phyloP scores from a whole-genome alignment of 768 basidiomycete genomes.

The Lentinula sp. region DNA sequence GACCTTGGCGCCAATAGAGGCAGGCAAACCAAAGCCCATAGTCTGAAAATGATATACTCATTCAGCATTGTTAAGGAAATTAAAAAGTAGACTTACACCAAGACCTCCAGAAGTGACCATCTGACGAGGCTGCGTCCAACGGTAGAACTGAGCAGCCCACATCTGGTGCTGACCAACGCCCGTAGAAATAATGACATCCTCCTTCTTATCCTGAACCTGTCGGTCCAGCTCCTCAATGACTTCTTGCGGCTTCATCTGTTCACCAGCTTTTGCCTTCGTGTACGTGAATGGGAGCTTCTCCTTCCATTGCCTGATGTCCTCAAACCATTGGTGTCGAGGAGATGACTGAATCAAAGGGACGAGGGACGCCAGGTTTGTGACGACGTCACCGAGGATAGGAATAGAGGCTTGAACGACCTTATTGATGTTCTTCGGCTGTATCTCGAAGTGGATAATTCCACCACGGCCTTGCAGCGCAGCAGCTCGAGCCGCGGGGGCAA shows the following conservation, averaged over 20 bases:
- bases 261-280: slow-evolving; percentile 53
- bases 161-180: slow-evolving; percentile 99
- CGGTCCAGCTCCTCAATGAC: slow-evolving; percentile 88
- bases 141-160: slow-evolving; percentile 96
- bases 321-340: slow-evolving; percentile 77
- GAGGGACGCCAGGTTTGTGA: slow-evolving; percentile 72
- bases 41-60: slow-evolving; percentile 44
- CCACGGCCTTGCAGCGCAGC: slow-evolving; percentile 84
- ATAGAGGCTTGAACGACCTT: slow-evolving; percentile 95
- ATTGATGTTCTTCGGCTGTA: slow-evolving; percentile 98
- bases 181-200: slow-evolving; percentile 82
- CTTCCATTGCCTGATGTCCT: slow-evolving; percentile 83
- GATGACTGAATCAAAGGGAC: slow-evolving; percentile 69
- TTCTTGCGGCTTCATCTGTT: slow-evolving; percentile 91
- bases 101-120: slow-evolving; percentile 94
- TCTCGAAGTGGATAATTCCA: slow-evolving; percentile 99
- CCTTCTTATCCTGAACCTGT: slow-evolving; percentile 76
- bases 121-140: slow-evolving; percentile 83
- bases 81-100: slow-evolving; percentile 53
- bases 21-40: slow-evolving; percentile 96
- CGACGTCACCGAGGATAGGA: slow-evolving; percentile 91
- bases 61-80: background rate
- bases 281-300: slow-evolving; percentile 85
- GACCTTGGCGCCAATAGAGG: slow-evolving; percentile 95
- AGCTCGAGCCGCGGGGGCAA: slow-evolving; percentile 85